These are phyloP conservation scores for Dentipellis fragilis DNA, from an alignment of 768 basidiomycete species.

Conservation along the genomic window DNA sequence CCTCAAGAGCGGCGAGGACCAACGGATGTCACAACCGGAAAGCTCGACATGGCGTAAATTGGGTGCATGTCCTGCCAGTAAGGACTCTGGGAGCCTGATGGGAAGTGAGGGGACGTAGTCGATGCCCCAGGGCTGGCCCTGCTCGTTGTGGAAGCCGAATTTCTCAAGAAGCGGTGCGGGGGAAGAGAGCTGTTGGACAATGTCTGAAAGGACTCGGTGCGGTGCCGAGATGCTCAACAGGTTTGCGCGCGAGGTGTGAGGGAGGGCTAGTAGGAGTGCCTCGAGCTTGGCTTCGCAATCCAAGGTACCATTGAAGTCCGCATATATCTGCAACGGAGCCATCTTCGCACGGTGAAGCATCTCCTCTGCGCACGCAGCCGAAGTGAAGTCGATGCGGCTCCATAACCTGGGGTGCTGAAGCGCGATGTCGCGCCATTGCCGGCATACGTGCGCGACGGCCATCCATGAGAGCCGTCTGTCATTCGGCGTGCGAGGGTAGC, in stretches of 20 bases:
- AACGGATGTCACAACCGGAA: not conserved
- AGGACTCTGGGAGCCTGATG: not conserved
- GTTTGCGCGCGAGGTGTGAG: slow-evolving; percentile 1
- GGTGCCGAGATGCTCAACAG: not conserved
- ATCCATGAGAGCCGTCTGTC: not conserved
- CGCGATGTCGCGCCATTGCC: slow-evolving; percentile 8
- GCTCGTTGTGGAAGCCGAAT: not conserved
- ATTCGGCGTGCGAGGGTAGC: not conserved
- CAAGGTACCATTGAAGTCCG: not conserved
- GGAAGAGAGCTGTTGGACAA: not conserved
- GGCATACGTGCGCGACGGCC: slow-evolving; percentile 6
- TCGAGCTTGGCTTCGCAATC: not conserved
- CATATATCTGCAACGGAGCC: not conserved
- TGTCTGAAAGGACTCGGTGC: not conserved
- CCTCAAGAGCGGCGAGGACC: slow-evolving; percentile 4
- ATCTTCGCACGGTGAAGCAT: slow-evolving; percentile 3
- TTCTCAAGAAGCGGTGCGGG: not conserved
- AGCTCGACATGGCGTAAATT: not conserved
- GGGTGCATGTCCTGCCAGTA: not conserved
- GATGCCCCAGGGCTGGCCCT: not conserved
- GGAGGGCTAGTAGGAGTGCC: not conserved
- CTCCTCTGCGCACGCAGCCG: not conserved
- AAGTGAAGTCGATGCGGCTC: slow-evolving; percentile 3
- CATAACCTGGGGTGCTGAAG: slow-evolving; percentile 4
- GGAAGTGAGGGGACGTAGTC: not conserved